Evolutionary conservation across 2,329 filamentous ascomycete species (phyloP).

Genomic region (Colletotrichum higginsianum): DNA sequence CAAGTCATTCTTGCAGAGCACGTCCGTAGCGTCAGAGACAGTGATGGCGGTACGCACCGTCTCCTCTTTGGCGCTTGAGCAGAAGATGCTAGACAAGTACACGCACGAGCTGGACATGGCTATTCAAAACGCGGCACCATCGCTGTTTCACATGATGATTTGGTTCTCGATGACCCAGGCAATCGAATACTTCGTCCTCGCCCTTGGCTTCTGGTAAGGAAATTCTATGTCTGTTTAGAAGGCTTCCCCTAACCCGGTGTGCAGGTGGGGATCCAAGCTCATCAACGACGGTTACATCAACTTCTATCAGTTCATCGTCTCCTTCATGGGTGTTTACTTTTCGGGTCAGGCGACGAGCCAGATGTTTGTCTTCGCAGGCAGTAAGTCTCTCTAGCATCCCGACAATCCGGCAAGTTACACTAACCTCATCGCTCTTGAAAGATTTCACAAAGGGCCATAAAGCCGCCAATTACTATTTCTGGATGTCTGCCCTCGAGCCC

Average conservation of each 20-base stretch:
- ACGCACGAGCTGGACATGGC: constrained; percentile 49
- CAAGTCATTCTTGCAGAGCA: constrained; percentile 55
- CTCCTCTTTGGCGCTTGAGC: constrained; percentile 57
- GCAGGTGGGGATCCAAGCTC: constrained; percentile 49
- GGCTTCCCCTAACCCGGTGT: constrained; percentile 47
- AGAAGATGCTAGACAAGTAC: constrained; percentile 49
- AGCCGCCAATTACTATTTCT: constrained; percentile 4
- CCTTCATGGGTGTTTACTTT: constrained; percentile 52
- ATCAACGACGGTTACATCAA: constrained; percentile 26
- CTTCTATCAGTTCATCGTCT: constrained; percentile 45
- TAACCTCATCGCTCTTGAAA: neutral
- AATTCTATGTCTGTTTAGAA: constrained; percentile 4
- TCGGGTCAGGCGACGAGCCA: constrained; percentile 28
- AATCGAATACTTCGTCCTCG: constrained; percentile 50
- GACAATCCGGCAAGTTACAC: neutral
- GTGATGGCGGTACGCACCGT: constrained; percentile 62
- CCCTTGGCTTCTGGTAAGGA: constrained; percentile 55
- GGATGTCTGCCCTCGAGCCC: constrained; percentile 3
- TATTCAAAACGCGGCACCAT: constrained; percentile 27
- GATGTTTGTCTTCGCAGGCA: constrained; percentile 24
- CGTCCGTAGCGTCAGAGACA: constrained; percentile 61
- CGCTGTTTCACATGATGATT: constrained; percentile 45
- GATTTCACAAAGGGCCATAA: neutral
- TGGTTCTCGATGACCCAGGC: constrained; percentile 49
- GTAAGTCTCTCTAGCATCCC: neutral